phyloP scores from a whole-genome alignment of 352 stramenopile species.

The Albugo laibachii region DNA sequence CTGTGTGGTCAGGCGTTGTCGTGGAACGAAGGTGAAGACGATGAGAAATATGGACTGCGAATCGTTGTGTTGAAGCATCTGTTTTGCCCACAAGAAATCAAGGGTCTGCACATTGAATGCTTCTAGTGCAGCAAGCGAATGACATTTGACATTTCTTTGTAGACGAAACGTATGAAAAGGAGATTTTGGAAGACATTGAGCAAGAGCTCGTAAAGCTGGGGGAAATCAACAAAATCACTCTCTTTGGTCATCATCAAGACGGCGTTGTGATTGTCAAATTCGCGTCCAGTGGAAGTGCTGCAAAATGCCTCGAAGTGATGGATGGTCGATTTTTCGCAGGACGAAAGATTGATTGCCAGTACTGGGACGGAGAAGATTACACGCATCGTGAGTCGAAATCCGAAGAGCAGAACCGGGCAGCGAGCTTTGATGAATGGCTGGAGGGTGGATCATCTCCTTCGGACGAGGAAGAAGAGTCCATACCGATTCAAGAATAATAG shows the following conservation, averaged over 20 bases:
- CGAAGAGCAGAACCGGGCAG: slow-evolving; percentile 66
- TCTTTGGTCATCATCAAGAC: slow-evolving; percentile 84
- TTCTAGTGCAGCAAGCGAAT: slow-evolving; percentile 2
- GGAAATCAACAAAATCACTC: slow-evolving; percentile 82
- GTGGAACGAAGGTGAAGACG: slow-evolving; percentile 89
- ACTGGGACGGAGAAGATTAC: slow-evolving; percentile 93
- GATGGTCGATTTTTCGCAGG: slow-evolving; percentile 78
- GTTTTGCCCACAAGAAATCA: slow-evolving; percentile 81
- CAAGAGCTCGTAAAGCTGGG: slow-evolving; percentile 73
- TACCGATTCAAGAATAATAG: too few relatives aligned
- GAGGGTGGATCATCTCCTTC: slow-evolving; percentile 42
- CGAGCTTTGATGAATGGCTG: slow-evolving; percentile 91
- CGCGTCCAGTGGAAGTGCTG: slow-evolving; percentile 56
- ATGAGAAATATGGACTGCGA: slow-evolving; percentile 75
- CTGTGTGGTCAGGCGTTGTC: slow-evolving; percentile 71
- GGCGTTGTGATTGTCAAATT: slow-evolving; percentile 93
- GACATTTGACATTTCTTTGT: slow-evolving; percentile 3
- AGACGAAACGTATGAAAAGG: slow-evolving; percentile 50
- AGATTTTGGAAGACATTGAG: slow-evolving; percentile 62
- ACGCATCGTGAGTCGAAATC: slow-evolving; percentile 61
- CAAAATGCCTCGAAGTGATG: slow-evolving; percentile 77
- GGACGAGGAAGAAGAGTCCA: slow-evolving; percentile 29
- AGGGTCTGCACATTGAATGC: slow-evolving; percentile 12
- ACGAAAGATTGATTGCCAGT: slow-evolving; percentile 74
- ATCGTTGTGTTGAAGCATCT: slow-evolving; percentile 96